Evolutionary conservation across 495 filamentous ascomycete genomes (phyloP).

Genomic region (Tirmania nivea): DNA sequence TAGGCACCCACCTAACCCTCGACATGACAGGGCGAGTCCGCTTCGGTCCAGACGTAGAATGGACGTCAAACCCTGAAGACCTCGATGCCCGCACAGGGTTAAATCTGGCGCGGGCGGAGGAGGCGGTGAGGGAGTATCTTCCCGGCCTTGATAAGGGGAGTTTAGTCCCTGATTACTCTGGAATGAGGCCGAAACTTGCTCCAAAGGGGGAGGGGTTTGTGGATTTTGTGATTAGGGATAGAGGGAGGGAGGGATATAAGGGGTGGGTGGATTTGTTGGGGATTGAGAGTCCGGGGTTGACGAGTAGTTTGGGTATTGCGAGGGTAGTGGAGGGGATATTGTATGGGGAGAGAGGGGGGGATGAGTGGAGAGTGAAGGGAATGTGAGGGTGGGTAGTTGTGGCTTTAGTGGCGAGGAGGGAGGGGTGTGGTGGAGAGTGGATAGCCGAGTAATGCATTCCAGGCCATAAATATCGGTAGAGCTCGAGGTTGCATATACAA

Average conservation of each 20-base stretch:
- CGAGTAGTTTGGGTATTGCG: conserved; percentile 5
- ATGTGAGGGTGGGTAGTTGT: too few relatives aligned
- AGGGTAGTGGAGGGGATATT: neutral
- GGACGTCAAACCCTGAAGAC: conserved; percentile 41
- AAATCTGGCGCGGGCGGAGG: conserved; percentile 26
- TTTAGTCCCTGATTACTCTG: conserved; percentile 68
- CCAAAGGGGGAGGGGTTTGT: conserved; percentile 40
- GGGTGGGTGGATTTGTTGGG: conserved; percentile 87
- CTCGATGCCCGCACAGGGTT: conserved; percentile 27
- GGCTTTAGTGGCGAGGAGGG: too few relatives aligned
- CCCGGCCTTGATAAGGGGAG: conserved; percentile 43
- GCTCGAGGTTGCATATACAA: too few relatives aligned
- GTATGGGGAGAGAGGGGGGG: neutral
- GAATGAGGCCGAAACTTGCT: conserved; percentile 70
- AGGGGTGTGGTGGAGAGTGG: too few relatives aligned
- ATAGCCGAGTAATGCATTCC: too few relatives aligned
- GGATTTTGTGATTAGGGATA: conserved; percentile 67
- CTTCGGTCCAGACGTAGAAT: conserved; percentile 92
- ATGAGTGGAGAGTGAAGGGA: neutral
- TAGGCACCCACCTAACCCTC: conserved; percentile 85
- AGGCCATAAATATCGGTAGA: too few relatives aligned
- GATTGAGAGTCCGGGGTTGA: conserved; percentile 70
- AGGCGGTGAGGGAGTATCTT: conserved; percentile 59
- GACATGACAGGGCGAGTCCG: conserved; percentile 69
- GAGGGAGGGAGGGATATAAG: conserved; percentile 40